Evolutionary conservation across 192 early-diverging fungal species (phyloP).

Genomic region (Podila clonocystis): DNA sequence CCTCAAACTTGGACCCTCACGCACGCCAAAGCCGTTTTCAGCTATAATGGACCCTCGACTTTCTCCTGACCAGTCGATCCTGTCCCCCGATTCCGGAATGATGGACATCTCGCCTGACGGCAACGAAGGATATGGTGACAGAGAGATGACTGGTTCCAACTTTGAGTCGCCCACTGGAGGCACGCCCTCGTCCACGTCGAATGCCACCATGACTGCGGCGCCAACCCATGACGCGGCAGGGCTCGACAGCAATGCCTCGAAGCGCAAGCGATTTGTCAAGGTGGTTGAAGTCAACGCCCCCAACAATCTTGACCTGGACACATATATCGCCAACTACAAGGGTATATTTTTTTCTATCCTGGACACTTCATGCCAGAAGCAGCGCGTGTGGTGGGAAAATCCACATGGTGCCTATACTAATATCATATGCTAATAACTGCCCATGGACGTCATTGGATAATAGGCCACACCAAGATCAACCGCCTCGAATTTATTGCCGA

Average conservation of each 20-base stretch:
- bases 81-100: slow-evolving; percentile 28
- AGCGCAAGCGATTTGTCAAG: slow-evolving; percentile 55
- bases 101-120: slow-evolving; percentile 38
- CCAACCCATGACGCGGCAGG: neutral
- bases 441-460: neutral
- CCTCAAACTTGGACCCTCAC: neutral
- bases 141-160: slow-evolving; percentile 22
- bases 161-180: slow-evolving; percentile 3
- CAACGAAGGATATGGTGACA: slow-evolving; percentile 18
- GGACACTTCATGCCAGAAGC: neutral
- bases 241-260: slow-evolving; percentile 34
- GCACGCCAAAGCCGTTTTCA: neutral
- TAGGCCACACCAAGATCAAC: slow-evolving; percentile 75
- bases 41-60: slow-evolving; percentile 38
- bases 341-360: slow-evolving; percentile 52
- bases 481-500: slow-evolving; percentile 81
- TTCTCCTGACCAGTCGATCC: slow-evolving; percentile 27
- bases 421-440: neutral
- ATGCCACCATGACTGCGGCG: slow-evolving; percentile 35
- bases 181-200: slow-evolving; percentile 42
- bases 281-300: slow-evolving; percentile 56
- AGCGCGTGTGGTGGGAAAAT: neutral
- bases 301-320: slow-evolving; percentile 69
- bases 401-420: neutral
- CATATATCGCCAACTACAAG: slow-evolving; percentile 72